Base-by-base conservation (phyloP, 2,329 filamentous ascomycete species). In the Aspergillus jensenii region DNA sequence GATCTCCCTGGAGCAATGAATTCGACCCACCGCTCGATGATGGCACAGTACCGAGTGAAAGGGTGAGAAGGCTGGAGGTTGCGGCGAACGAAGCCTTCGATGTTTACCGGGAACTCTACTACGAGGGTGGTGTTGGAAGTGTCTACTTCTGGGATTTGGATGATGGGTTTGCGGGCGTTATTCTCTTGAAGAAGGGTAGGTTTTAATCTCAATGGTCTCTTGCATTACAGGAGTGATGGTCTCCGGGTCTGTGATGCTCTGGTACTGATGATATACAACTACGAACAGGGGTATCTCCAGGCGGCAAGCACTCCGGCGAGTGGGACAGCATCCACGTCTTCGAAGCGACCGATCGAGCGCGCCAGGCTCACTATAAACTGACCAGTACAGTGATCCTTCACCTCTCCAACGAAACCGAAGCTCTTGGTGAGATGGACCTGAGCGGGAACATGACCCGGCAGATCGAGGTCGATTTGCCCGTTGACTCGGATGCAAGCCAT, bases 261-360 rank as follows among this genome's bases (percentile, higher is more conserved):
- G 19, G 33, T 53, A 33, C 52, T 58, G 50, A 56, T 56, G 50
- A 56, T 51, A 17, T 12, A 35, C 9, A 17, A 6, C 6, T 39
- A 14, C 31, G 21, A 50, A 48, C 33, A 75, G 93, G 89, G 84
- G 71, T 89, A 85, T 66, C 86, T 82, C 56, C 87, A 82, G 61
- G 85, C 82, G 66, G 84, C 80, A 72, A 84, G 83, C 87, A 85
- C 70, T 85, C 90, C 56, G 93, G 92, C 58, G 88, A 91, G 55
- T 99, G 95, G 95, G 95, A 99, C 79, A 96, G 91, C 65, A 98
- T 99, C 73, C 95, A 99, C 80, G 95, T 99, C 65, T 96, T 99
- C 75, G 95, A 99, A 76, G 92, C 93, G 59, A 91, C 91, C 69
- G 95, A 99, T 75, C 89, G 92, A 65, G 92, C 91, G 65, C 89